Conservation (phyloP, 164 flowering plant species). For the Tetrastigma voinierianum region DNA sequence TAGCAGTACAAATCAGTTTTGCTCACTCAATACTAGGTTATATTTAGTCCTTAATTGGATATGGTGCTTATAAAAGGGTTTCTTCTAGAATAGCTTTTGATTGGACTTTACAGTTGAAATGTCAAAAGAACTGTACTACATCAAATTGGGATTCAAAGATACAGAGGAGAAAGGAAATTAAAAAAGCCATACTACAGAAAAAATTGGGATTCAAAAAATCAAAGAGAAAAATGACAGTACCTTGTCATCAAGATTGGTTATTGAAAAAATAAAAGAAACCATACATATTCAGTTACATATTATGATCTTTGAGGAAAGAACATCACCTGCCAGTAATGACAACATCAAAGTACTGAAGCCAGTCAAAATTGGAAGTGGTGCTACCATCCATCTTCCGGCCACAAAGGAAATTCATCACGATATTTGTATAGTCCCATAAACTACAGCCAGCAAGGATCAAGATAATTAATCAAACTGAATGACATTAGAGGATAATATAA, state of each 20-base stretch:
- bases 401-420: slow-evolving; percentile 96
- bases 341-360: slow-evolving; percentile 92
- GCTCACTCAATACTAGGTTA: background rate
- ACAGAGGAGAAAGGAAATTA: background rate
- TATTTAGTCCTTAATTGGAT: background rate
- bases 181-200: background rate
- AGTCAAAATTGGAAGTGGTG: slow-evolving; percentile 50
- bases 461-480: background rate
- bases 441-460: slow-evolving; percentile 46
- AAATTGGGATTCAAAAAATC: background rate
- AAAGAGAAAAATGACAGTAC: background rate
- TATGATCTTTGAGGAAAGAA: slow-evolving; percentile 16
- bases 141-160: background rate
- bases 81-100: too few relatives aligned
- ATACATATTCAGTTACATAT: background rate
- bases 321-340: slow-evolving; percentile 95
- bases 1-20: background rate
- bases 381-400: slow-evolving; percentile 35
- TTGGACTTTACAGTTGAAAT: background rate
- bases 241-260: background rate
- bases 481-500: too few relatives aligned
- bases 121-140: background rate
- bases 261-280: background rate
- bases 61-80: background rate
- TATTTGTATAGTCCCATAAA: slow-evolving; percentile 94